phyloP scores from a whole-genome alignment of 179 eudicot genomes.

The Amaranthus tricolor region DNA sequence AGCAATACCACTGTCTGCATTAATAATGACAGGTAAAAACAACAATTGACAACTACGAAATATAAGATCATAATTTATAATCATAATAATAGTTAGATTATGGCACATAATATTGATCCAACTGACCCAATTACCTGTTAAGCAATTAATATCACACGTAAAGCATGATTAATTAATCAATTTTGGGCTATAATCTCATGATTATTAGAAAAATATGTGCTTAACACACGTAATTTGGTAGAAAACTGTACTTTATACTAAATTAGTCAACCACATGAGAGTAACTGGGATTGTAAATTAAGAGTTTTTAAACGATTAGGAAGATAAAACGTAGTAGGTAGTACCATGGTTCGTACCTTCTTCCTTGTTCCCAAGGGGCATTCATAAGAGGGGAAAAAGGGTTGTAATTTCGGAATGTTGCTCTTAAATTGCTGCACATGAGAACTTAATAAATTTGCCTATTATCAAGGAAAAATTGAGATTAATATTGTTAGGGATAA shows the following conservation, averaged over 20 bases:
- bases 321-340: conserved; percentile 29
- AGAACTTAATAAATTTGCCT: conserved; percentile 43
- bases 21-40: conserved; percentile 26
- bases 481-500: too few species aligned
- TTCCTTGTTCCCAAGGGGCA: conserved; percentile 32
- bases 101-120: conserved; percentile 19
- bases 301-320: background rate
- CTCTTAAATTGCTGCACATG: conserved; percentile 73
- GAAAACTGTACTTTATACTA: conserved; percentile 12
- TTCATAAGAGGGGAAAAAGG: conserved; percentile 23
- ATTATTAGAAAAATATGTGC: background rate
- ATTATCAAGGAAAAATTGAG: background rate
- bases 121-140: conserved; percentile 12
- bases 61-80: background rate
- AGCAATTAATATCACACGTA: conserved; percentile 30
- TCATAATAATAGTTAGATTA: background rate
- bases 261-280: background rate
- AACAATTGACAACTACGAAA: conserved; percentile 29
- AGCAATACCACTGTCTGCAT: conserved; percentile 29
- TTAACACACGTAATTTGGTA: conserved; percentile 25
- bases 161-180: conserved; percentile 17
- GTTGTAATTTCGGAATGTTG: conserved; percentile 66
- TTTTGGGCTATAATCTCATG: background rate
- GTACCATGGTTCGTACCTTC: conserved; percentile 30
- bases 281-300: conserved; percentile 27